phyloP scores from a whole-genome alignment of 768 basidiomycete genomes.

The Termitomyces sp. region DNA sequence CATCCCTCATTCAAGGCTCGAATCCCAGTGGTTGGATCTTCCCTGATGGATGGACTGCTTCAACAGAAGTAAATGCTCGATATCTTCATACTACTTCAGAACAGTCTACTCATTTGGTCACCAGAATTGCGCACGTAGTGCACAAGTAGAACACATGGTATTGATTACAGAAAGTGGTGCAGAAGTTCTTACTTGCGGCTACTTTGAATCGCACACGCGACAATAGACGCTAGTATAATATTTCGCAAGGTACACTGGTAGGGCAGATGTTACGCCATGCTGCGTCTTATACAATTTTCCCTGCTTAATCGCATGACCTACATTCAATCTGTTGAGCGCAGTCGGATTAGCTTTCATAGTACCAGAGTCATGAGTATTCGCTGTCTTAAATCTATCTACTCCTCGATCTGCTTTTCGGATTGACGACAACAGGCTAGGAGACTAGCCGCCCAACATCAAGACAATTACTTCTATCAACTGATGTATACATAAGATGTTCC shows the following conservation, averaged over 20 bases:
- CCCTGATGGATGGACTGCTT: slow-evolving; percentile 92
- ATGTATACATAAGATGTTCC: too few species aligned
- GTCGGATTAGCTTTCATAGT: too few species aligned
- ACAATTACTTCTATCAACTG: too few species aligned
- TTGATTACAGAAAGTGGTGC: slow-evolving; percentile 72
- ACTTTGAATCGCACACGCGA: not conserved
- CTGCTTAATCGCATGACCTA: too few species aligned
- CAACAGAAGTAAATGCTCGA: slow-evolving; percentile 57
- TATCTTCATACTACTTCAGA: not conserved
- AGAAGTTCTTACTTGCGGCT: slow-evolving; percentile 64
- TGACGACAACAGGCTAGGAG: too few species aligned
- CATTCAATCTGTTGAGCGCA: too few species aligned
- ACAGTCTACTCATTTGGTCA: not conserved
- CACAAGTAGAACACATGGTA: slow-evolving; percentile 87
- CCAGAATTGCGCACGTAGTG: slow-evolving; percentile 75
- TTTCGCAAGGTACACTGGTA: not conserved
- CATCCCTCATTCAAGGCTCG: slow-evolving; percentile 70
- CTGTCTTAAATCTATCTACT: too few species aligned
- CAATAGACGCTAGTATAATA: not conserved
- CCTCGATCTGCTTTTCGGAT: too few species aligned
- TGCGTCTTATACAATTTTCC: not conserved
- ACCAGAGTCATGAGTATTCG: too few species aligned
- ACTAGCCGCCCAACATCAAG: too few species aligned
- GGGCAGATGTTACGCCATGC: not conserved
- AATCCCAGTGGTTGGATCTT: slow-evolving; percentile 70